Base-by-base conservation (phyloP, 768 basidiomycete species). In the Naganishia kalamii region DNA sequence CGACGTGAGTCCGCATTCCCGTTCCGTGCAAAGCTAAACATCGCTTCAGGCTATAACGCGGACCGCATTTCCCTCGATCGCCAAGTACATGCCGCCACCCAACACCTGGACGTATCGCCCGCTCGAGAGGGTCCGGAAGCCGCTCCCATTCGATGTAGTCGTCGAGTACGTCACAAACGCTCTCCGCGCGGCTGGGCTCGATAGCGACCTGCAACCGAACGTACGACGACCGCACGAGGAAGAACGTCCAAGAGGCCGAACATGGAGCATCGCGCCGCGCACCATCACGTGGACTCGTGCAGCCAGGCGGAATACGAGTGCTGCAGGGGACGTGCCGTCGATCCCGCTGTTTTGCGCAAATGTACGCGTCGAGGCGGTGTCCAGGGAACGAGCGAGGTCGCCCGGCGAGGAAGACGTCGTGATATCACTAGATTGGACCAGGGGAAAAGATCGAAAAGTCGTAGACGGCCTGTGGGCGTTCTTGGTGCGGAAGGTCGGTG, bases 1-100 rank as follows among this genome's bases (percentile, higher is more conserved):
- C 0, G 91, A 96, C 68, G 94, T 92, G 74, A 59, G 89, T 80
- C 12, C 5, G 12, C n/a, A 46, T 41, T 1, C 21, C 37, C 21
- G 21, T 23, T 11, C 21, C 6, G 8, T 49, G 19, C 25, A 61
- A 25, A 19, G 13, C 37, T 10, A 3, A n/a, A n/a, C 15, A 8
- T 52, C 40, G 47, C 33, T 0, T 23, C n/a, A 51, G 47, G 21
- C 40, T 27, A 27, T 65, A 3, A 21, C 59, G 13, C 17, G 41
- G 32, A 37, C 41, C n/a, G 49, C n/a, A 27, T 30, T 29, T 69
- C 37, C 67, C 64, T 19, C 70, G 63, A 60, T 73, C 65, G 19
- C 61, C 50, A 40, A 43, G 54, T 29, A 46, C 71, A 19, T 68
- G 66, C 17, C 60, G 3, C 21, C 30, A 3, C 68, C 72, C 5